Evolutionary conservation across 176 grass and related monocot species (phyloP), one percentile per base, ranked within the genome.

Genomic region (Dendrocalamus sinicus): DNA sequence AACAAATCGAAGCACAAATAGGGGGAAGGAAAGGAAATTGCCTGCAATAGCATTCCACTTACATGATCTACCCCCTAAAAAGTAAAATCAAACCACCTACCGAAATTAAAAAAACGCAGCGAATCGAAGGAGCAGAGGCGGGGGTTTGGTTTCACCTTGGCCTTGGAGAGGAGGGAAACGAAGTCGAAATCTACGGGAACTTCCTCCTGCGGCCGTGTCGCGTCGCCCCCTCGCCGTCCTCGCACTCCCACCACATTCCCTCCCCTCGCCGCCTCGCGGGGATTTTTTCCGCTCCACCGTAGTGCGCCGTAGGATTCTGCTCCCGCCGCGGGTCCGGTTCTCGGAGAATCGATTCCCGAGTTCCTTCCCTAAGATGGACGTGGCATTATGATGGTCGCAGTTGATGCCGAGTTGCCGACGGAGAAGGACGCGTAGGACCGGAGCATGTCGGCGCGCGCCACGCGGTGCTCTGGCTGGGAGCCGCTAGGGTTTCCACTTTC

Each of bases 111-210:
- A n/a, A 44, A 23, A 41, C 20, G 13, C 28, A 8, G 59, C 46
- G 73, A 53, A 82, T 70, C 48, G 54, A n/a, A 32, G 22, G 44
- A 60, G 8, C 19, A 37, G 50, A 50, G 51, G 41, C 20, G 51
- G 23, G 19, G 41, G 41, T 43, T 13, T 15, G 40, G 59, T 20
- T 32, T 79, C 70, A 97, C 94, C 94, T 94, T 97, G 24, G 92
- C 6, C 40, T 41, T 41, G 6, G 40, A 41, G 40, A 41, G 40
- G 6, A 41, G 40, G 40, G 40, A 7, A 67, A 90, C 60, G 86
- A 94, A 86, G 67, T 97, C 94, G 88, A 94, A 97, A 77, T 97
- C 94, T 62, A 94, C 82, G 43, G 92, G 94, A 14, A 81, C 88
- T 84, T 97, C 92, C 47, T 90, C 79, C 82, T 84, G 53, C 87